Percentiles rank a stretch among this genome's conserved stretches.
phyloP scores from a whole-genome alignment of 176 grass and related monocot species.

The Urochloa ruziziensis region DNA sequence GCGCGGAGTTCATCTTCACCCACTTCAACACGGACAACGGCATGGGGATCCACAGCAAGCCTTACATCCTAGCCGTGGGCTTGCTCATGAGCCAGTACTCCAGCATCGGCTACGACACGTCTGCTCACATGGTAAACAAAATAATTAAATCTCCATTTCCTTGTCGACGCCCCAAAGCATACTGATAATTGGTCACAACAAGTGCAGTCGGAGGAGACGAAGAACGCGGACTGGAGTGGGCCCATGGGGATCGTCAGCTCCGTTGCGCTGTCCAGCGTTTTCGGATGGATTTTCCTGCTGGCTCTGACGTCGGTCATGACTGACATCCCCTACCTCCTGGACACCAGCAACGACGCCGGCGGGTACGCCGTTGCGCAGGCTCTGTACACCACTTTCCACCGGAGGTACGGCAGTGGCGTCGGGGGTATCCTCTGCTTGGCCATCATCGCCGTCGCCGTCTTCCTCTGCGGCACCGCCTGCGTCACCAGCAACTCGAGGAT shows the following conservation, averaged over 20 bases:
- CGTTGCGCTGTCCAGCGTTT: constrained; percentile 39
- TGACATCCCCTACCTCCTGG: constrained; percentile 53
- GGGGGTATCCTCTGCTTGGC: constrained; percentile 56
- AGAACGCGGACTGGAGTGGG: constrained; percentile 56
- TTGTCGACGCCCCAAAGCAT: too few relatives aligned
- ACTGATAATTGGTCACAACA: neutral
- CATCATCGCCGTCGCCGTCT: constrained; percentile 43
- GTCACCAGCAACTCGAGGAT: constrained; percentile 69
- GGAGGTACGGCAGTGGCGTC: constrained; percentile 42
- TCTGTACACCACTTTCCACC: constrained; percentile 47
- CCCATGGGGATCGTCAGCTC: constrained; percentile 59
- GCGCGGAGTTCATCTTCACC: constrained; percentile 57
- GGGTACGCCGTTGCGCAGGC: constrained; percentile 66
- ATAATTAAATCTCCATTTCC: too few relatives aligned
- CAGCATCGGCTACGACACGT: constrained; percentile 53
- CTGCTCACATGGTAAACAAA: constrained; percentile 62
- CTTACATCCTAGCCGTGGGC: constrained; percentile 61
- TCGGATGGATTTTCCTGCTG: constrained; percentile 59
- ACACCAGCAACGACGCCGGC: constrained; percentile 47
- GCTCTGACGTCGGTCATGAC: constrained; percentile 45
- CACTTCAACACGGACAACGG: constrained; percentile 64
- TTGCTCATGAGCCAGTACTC: constrained; percentile 69
- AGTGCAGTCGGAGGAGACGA: constrained; percentile 63
- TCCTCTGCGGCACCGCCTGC: constrained; percentile 48
- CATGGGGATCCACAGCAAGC: constrained; percentile 44